A percentile compares a stretch with the other conserved stretches of the same genome.
These are phyloP conservation scores for Favolaschia claudopus DNA, from an alignment of 768 basidiomycete species.

Conservation along the genomic window DNA sequence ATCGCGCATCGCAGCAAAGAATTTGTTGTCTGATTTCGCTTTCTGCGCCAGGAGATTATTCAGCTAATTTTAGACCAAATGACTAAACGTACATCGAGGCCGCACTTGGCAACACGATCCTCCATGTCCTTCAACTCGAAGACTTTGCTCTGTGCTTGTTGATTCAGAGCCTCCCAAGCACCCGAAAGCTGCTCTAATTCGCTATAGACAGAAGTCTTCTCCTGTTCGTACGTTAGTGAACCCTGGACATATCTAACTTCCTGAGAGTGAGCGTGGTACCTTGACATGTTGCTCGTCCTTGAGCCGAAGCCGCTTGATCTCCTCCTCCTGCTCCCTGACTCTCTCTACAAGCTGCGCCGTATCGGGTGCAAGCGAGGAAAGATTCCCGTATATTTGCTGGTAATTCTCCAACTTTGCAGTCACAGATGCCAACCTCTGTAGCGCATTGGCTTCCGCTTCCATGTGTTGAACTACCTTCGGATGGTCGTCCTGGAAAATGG, in stretches of 20 bases:
- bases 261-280: slow-evolving; percentile 46
- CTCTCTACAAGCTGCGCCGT: slow-evolving; percentile 56
- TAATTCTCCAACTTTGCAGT: slow-evolving; percentile 65
- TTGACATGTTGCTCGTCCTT: slow-evolving; percentile 70
- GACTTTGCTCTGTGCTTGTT: slow-evolving; percentile 83
- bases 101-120: slow-evolving; percentile 69
- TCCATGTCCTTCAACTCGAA: slow-evolving; percentile 82
- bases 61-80: neutral
- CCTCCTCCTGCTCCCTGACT: slow-evolving; percentile 72
- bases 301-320: slow-evolving; percentile 67
- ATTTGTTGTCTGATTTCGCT: slow-evolving; percentile 97
- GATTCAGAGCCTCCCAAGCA: slow-evolving; percentile 86
- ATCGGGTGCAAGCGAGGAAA: slow-evolving; percentile 59
- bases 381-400: slow-evolving; percentile 67
- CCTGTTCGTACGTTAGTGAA: slow-evolving; percentile 46
- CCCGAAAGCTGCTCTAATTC: slow-evolving; percentile 88
- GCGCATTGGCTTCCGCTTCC: slow-evolving; percentile 56
- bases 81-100: slow-evolving; percentile 66
- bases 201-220: slow-evolving; percentile 77
- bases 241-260: neutral
- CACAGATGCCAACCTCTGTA: slow-evolving; percentile 54
- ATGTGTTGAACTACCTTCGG: slow-evolving; percentile 62
- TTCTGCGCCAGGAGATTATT: slow-evolving; percentile 58
- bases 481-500: slow-evolving; percentile 52
- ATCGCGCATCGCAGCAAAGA: slow-evolving; percentile 86